Percentiles rank a stretch among this genome's conserved stretches.
Conservation (phyloP, 148 eudicot species). For the Camellia sinensis region DNA sequence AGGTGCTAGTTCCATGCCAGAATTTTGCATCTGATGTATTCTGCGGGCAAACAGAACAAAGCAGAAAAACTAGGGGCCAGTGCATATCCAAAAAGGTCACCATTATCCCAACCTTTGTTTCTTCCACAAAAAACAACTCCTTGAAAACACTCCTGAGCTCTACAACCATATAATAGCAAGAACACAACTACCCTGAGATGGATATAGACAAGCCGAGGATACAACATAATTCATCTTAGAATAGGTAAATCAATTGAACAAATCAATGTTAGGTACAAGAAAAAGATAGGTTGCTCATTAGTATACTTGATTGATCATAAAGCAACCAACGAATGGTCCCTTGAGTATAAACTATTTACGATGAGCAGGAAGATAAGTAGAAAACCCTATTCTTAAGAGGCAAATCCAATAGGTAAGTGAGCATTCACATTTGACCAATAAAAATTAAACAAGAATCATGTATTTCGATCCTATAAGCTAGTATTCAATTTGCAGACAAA, state of each 20-base stretch:
- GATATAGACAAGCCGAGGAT: neutral
- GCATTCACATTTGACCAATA: neutral
- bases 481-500: slow-evolving; percentile 11
- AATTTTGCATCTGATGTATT: too few species aligned
- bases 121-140: too few species aligned
- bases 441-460: slow-evolving; percentile 11
- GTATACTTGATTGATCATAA: neutral
- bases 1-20: too few species aligned
- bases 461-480: neutral
- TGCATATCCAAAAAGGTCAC: too few species aligned
- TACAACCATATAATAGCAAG: neutral
- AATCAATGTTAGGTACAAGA: neutral
- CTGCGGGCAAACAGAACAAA: too few species aligned
- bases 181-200: neutral
- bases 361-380: neutral
- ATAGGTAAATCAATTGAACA: neutral
- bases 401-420: neutral
- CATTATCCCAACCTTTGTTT: too few species aligned
- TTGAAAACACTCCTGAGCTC: too few species aligned
- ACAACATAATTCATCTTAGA: neutral
- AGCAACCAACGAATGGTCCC: neutral
- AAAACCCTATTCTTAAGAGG: neutral
- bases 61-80: too few species aligned
- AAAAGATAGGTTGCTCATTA: neutral
- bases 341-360: neutral